Conservation (phyloP, 2,329 filamentous ascomycete species). For the Ophiostoma sp. region DNA sequence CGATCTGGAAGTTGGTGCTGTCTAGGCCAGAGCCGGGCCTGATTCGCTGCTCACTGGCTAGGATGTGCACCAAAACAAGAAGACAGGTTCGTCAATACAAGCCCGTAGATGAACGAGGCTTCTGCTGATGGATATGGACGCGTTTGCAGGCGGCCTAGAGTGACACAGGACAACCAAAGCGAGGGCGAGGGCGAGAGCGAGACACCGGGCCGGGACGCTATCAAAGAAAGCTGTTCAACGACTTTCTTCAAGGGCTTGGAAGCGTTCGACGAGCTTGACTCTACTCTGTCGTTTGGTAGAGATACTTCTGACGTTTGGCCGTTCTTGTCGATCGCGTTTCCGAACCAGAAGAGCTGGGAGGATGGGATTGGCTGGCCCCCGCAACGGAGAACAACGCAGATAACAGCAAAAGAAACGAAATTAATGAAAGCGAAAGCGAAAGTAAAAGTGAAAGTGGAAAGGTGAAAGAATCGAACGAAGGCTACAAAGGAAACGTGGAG, state of each 20-base stretch:
- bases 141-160: neutral
- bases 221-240: slow-evolving; percentile 1
- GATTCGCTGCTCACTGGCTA: neutral
- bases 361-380: neutral
- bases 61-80: neutral
- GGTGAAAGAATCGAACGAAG: neutral
- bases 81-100: neutral
- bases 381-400: no score
- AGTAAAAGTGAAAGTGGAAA: neutral
- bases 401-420: neutral
- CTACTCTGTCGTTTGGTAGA: no score
- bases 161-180: neutral
- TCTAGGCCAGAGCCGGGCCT: neutral
- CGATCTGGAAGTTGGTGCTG: neutral
- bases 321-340: neutral
- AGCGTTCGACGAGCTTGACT: no score
- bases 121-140: neutral
- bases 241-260: neutral
- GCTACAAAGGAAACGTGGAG: slow-evolving; percentile 9
- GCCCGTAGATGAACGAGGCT: neutral
- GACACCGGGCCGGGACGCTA: slow-evolving; percentile 19
- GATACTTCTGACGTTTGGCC: no score
- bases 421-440: neutral
- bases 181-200: slow-evolving; percentile 1
- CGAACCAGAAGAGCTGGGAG: neutral